Conservation (phyloP, 2,329 filamentous ascomycete genomes). For the Microdochium bolleyi region DNA sequence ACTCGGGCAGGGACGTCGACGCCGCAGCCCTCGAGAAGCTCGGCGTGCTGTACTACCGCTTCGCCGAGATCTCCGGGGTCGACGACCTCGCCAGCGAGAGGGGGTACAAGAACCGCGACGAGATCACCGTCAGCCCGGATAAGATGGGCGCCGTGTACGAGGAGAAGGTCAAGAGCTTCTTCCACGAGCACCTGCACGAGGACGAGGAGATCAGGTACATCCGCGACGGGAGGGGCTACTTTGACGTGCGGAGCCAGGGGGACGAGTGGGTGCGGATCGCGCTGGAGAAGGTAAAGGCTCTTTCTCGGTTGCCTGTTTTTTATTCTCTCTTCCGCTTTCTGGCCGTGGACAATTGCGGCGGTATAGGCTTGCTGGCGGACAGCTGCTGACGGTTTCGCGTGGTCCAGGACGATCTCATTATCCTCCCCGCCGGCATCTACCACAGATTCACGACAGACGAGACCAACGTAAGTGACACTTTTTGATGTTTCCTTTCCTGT, state of each 20-base stretch:
- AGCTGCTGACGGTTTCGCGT: too few relatives aligned
- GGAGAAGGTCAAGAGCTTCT: constrained; percentile 88
- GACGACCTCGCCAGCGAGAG: constrained; percentile 67
- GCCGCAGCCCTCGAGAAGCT: constrained; percentile 60
- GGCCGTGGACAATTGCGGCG: background rate
- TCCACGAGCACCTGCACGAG: constrained; percentile 92
- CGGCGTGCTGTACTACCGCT: constrained; percentile 72
- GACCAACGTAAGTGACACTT: constrained; percentile 69
- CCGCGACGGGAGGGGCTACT: constrained; percentile 79
- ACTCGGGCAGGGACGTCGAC: constrained; percentile 67
- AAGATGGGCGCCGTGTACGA: constrained; percentile 86
- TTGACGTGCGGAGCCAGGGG: constrained; percentile 76
- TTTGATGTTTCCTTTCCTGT: too few relatives aligned
- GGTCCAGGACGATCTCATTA: constrained; percentile 69
- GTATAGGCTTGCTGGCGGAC: too few relatives aligned
- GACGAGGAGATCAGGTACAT: constrained; percentile 98
- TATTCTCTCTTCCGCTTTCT: background rate
- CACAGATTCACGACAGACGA: constrained; percentile 95
- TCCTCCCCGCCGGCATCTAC: constrained; percentile 91
- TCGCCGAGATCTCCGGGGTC: constrained; percentile 57
- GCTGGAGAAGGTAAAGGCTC: constrained; percentile 59
- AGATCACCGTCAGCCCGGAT: constrained; percentile 79
- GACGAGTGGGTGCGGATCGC: constrained; percentile 87
- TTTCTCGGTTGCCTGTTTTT: too few relatives aligned
- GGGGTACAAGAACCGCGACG: constrained; percentile 89